phyloP scores from a whole-genome alignment of 768 basidiomycete species.

The Strobilomyces echinocephalus region DNA sequence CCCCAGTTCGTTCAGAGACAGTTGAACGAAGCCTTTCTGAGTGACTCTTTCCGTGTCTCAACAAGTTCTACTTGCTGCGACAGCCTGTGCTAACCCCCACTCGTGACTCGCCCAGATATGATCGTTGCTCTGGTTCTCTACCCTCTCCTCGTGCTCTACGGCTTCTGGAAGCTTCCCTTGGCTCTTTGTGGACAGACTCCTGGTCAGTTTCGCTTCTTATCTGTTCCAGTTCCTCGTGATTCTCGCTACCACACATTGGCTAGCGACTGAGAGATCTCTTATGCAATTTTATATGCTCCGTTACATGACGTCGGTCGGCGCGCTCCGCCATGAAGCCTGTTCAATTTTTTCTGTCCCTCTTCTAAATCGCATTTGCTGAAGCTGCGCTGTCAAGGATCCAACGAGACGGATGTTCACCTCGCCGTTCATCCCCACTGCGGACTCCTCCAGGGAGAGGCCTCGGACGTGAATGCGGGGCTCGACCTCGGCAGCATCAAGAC shows the following conservation, averaged over 20 bases:
- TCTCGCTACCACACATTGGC: not conserved
- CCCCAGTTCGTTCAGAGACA: no score
- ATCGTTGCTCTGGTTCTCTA: conserved; percentile 23
- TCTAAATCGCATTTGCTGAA: conserved; percentile 8
- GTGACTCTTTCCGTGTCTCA: no score
- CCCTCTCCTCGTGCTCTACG: conserved; percentile 19
- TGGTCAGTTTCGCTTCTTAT: conserved; percentile 10
- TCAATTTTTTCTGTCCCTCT: conserved; percentile 10
- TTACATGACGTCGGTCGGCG: not conserved
- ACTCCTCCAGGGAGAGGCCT: conserved; percentile 33
- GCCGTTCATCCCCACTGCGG: conserved; percentile 46
- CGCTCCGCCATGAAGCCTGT: not conserved
- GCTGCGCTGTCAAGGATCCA: conserved; percentile 10
- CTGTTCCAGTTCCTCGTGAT: not conserved
- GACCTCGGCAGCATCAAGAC: conserved; percentile 35
- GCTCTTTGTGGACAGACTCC: not conserved
- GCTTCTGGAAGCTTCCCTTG: conserved; percentile 10
- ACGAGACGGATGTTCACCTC: conserved; percentile 33
- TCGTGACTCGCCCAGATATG: conserved; percentile 7
- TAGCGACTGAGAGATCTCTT: not conserved
- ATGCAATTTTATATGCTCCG: no score
- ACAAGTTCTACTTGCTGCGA: no score
- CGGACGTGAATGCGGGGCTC: conserved; percentile 49
- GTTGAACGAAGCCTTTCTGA: no score
- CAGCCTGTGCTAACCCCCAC: not conserved